phyloP scores from a whole-genome alignment of 352 stramenopile species.

The Stramenopiles sp. region DNA sequence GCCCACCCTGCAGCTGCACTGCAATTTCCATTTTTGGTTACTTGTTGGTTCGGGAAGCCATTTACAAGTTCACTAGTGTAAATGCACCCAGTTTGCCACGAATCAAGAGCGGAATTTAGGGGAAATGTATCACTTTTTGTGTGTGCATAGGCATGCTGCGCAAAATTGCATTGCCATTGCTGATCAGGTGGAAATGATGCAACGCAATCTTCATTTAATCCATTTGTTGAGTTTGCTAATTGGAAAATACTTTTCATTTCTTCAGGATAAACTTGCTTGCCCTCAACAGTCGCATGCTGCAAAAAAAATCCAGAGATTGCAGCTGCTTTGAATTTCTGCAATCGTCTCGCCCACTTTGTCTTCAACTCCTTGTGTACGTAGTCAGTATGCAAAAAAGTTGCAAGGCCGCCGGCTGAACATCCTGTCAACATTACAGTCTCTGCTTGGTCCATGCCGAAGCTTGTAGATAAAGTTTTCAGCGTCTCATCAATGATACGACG shows the following conservation, averaged over 20 bases:
- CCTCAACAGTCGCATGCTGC: constrained; percentile 1
- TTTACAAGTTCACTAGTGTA: constrained; percentile 1
- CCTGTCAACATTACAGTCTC: background rate
- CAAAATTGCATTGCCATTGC: constrained; percentile 6
- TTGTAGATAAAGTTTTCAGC: constrained; percentile 8
- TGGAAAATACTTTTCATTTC: constrained; percentile 9
- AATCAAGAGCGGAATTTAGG: background rate
- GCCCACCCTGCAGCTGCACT: background rate
- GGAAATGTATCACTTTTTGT: constrained; percentile 6
- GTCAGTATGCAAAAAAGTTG: constrained; percentile 2
- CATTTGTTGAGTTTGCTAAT: background rate
- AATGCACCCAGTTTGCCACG: constrained; percentile 3
- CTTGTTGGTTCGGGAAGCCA: background rate
- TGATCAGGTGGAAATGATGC: constrained; percentile 6
- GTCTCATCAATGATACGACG: constrained; percentile 2
- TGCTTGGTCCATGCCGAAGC: background rate
- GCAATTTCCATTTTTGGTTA: background rate
- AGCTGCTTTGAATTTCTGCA: background rate
- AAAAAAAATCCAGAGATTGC: constrained; percentile 12
- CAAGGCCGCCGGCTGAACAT: background rate
- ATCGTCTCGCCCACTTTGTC: background rate
- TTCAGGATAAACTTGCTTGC: constrained; percentile 1
- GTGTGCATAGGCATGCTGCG: background rate
- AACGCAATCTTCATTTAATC: constrained; percentile 1
- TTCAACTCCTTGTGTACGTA: constrained; percentile 8